A percentile compares a stretch with the other conserved stretches of the same genome.
phyloP scores from a whole-genome alignment of 495 filamentous ascomycete species.

The Beverwykella pulmonaria region DNA sequence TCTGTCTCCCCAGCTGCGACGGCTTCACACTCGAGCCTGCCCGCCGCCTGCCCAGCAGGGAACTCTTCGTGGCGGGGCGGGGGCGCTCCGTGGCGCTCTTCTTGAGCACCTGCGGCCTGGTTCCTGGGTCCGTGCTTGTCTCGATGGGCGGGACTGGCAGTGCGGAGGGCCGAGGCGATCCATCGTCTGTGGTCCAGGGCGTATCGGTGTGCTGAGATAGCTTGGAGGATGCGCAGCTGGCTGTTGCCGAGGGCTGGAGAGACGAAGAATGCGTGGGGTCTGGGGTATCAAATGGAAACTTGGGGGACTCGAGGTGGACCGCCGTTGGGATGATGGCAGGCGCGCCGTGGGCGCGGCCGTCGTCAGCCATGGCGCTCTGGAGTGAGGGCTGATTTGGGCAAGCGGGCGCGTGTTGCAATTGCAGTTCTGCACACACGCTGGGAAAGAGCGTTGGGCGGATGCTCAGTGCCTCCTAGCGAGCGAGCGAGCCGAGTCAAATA shows the following conservation, averaged over 20 bases:
- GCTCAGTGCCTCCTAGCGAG: not conserved
- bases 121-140: not conserved
- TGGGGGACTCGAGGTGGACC: constrained; percentile 8
- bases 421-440: not conserved
- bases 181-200: not conserved
- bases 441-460: not conserved
- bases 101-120: not conserved
- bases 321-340: constrained; percentile 12
- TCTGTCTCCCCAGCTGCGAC: not conserved
- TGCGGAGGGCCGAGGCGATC: not conserved
- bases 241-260: not conserved
- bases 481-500: no score
- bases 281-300: constrained; percentile 11
- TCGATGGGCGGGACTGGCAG: not conserved
- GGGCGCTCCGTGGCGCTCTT: constrained; percentile 27
- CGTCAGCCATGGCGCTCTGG: constrained; percentile 21
- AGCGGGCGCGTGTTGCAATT: not conserved
- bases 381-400: not conserved
- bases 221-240: not conserved
- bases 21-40: not conserved
- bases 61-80: not conserved
- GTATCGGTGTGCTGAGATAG: not conserved
- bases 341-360: not conserved
- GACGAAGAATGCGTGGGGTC: constrained; percentile 3
- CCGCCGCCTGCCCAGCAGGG: constrained; percentile 15